Base-by-base conservation (phyloP, 1,284 basidiomycete species). In the Trametes pubescens region DNA sequence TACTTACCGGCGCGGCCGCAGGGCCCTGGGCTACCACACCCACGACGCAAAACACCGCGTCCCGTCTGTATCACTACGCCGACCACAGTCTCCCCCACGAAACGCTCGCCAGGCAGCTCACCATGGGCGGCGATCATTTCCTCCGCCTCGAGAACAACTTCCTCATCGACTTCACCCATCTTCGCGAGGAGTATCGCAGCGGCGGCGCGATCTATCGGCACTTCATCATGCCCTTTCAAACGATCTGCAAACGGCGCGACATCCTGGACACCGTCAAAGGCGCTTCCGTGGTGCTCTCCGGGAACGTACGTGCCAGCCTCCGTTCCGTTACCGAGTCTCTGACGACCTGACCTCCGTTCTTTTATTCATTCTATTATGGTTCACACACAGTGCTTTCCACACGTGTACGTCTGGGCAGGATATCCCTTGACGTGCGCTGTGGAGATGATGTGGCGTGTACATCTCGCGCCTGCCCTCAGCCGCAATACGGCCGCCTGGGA, bases 121-220 rank as follows among this genome's bases (percentile, higher is more conserved):
- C 16, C 37, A 9, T 38, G 11, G 37, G 8, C 8, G 37, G 4
- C 37, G 37, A 40, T 24, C 43, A 44, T 38, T 54, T 11, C 11
- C 38, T 54, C 16, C 52, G 52, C 38, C 24, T 54, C 11, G 49
- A 54, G 38, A 54, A 54, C 52, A 54, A 54, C 52, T 43, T 54
- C 38, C 37, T 54, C 38, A 18, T 54, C 22, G 52, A 54, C 38
- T 32, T 54, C 52, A 32, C 26, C 26, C 52, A 54, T 24, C 49
- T 51, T 6, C 49, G 34, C 52, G 38, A 40, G 9, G 52, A 54
- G 22, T 16, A 21, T 18, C 38, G 24, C 52, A 29, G 14, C 40
- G 52, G 52, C 21, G 37, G 18, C 22, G 37, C 5, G n/a, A 16
- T 54, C 22, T 54, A 54, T 24, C 38, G 37, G 13, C 10, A 32